Conservation (phyloP, 1,139 yeast species). For the Pichia sp. region DNA sequence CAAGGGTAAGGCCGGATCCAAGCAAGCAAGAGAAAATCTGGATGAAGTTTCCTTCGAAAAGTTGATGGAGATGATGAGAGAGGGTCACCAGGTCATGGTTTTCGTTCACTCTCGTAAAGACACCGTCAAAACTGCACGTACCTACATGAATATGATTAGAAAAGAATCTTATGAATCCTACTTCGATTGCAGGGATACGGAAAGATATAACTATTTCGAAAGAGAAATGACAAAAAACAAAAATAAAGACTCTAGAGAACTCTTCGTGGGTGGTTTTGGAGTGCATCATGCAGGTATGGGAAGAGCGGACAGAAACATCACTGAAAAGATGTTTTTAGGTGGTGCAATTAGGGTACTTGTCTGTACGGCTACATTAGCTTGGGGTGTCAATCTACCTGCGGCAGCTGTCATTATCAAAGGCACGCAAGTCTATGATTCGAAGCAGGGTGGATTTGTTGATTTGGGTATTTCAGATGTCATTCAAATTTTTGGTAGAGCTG, state of each 20-base stretch:
- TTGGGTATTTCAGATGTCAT: conserved; percentile 94
- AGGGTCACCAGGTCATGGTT: conserved; percentile 90
- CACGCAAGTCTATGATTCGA: conserved; percentile 91
- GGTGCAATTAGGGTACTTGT: conserved; percentile 89
- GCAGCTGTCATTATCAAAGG: conserved; percentile 97
- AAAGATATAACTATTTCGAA: conserved; percentile 39
- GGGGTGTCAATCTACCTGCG: conserved; percentile 99
- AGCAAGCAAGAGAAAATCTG: conserved; percentile 66
- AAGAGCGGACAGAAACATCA: conserved; percentile 80
- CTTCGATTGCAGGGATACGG: conserved; percentile 55
- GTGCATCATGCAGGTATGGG: conserved; percentile 98
- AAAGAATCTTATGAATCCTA: conserved; percentile 43
- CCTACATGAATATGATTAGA: conserved; percentile 64
- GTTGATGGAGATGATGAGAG: conserved; percentile 53
- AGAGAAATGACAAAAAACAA: conserved; percentile 70
- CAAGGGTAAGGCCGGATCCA: conserved; percentile 72
- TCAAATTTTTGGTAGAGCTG: conserved; percentile 98
- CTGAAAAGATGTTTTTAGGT: conserved; percentile 77
- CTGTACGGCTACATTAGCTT: conserved; percentile 96
- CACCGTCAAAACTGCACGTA: conserved; percentile 75
- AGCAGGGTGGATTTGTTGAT: conserved; percentile 90
- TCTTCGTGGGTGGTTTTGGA: conserved; percentile 81
- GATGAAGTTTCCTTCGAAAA: conserved; percentile 77
- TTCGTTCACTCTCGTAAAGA: conserved; percentile 96
- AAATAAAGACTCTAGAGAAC: conserved; percentile 73